A percentile compares a stretch with the other conserved stretches of the same genome.
Evolutionary conservation across 768 basidiomycete genomes (phyloP).

Genomic region (Austroboletus eburneus): DNA sequence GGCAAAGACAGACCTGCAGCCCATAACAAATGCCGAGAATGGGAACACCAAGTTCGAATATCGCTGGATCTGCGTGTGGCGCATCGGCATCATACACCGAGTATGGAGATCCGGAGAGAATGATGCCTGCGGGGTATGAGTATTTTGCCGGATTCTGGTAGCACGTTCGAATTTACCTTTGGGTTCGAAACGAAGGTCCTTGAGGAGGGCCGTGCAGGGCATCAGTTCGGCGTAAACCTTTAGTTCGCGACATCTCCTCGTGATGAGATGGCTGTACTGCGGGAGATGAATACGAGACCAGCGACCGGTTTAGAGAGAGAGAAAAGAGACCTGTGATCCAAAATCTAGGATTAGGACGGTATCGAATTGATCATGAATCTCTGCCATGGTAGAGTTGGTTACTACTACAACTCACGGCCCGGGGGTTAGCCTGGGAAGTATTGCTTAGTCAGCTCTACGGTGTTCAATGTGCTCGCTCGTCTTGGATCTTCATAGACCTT

Average conservation of each 20-base stretch:
- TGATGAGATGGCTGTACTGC: constrained; percentile 97
- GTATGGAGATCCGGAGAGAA: constrained; percentile 96
- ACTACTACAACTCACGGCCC: no score
- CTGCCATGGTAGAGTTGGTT: constrained; percentile 48
- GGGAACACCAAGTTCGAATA: constrained; percentile 85
- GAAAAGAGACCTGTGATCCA: constrained; percentile 77
- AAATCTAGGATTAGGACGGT: constrained; percentile 96
- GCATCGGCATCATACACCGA: constrained; percentile 93
- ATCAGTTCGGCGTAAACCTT: constrained; percentile 97
- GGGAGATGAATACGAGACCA: constrained; percentile 1
- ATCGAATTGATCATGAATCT: constrained; percentile 94
- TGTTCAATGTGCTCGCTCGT: no score
- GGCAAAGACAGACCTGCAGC: constrained; percentile 60
- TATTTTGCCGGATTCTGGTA: neutral
- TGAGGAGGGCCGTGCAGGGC: constrained; percentile 90
- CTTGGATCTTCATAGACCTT: no score
- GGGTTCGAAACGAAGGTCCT: constrained; percentile 87
- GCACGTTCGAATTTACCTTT: constrained; percentile 59
- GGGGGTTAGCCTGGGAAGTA: neutral
- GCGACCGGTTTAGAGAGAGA: constrained; percentile 10
- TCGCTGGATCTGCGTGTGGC: constrained; percentile 89
- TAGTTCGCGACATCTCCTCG: constrained; percentile 93
- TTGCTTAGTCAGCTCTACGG: constrained; percentile 16
- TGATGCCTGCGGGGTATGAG: constrained; percentile 59
- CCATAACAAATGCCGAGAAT: constrained; percentile 98